Percentiles rank a stretch among this genome's conserved stretches.
These are phyloP conservation scores for Cryptococcus sp. DNA, from an alignment of 1,284 basidiomycete genomes.

Conservation along the genomic window DNA sequence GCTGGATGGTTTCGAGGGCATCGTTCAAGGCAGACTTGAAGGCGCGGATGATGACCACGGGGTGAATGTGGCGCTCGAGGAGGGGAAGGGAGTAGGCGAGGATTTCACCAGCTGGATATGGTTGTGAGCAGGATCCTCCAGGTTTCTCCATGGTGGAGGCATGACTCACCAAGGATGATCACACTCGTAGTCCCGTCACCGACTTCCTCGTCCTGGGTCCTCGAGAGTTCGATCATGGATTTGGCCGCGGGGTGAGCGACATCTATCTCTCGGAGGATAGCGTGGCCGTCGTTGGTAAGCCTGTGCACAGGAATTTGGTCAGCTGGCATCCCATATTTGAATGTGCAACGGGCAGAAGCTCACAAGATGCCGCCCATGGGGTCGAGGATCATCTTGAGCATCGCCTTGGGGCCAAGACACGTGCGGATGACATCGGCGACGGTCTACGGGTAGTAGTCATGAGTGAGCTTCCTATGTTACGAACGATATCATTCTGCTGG, in stretches of 20 bases:
- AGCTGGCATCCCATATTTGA: background rate
- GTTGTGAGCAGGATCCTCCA: background rate
- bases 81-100: constrained; percentile 91
- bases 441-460: constrained; percentile 58
- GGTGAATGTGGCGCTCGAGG: constrained; percentile 94
- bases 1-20: constrained; percentile 71
- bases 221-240: constrained; percentile 95
- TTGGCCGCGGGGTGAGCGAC: constrained; percentile 98
- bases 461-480: constrained; percentile 1
- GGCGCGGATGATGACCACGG: constrained; percentile 96
- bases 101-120: constrained; percentile 68
- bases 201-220: constrained; percentile 98
- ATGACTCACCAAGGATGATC: constrained; percentile 79
- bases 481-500: background rate
- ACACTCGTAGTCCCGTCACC: constrained; percentile 97
- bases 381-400: constrained; percentile 99
- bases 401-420: constrained; percentile 94
- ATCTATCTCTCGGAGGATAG: constrained; percentile 94
- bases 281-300: constrained; percentile 96
- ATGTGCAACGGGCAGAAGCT: constrained; percentile 33
- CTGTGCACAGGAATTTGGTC: constrained; percentile 51
- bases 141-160: background rate
- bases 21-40: constrained; percentile 94
- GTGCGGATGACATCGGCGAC: constrained; percentile 99
- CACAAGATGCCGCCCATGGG: constrained; percentile 96